These are phyloP conservation scores for Macrophomina pseudophaseolina DNA, from an alignment of 2,329 filamentous ascomycete species.

Conservation along the genomic window DNA sequence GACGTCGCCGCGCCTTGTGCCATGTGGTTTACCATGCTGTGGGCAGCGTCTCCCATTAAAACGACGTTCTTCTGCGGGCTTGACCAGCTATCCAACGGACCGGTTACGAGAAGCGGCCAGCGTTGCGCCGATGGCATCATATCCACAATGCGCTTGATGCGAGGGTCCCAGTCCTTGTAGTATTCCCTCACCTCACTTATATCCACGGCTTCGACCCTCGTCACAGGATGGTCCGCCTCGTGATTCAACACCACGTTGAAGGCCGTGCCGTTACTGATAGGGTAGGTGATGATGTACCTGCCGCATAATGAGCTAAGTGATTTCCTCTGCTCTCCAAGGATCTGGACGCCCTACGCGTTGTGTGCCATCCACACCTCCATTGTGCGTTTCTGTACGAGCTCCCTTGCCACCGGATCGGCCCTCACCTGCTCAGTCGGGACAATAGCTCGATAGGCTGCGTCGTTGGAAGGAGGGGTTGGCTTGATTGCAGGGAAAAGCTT, in stretches of 20 bases:
- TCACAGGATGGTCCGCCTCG: slow-evolving; percentile 45
- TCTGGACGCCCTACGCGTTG: slow-evolving; percentile 29
- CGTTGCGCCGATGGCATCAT: slow-evolving; percentile 46
- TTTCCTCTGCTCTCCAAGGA: neutral
- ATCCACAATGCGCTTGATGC: slow-evolving; percentile 49
- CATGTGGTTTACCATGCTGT: slow-evolving; percentile 52
- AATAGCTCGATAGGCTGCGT: slow-evolving; percentile 54
- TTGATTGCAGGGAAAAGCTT: slow-evolving; percentile 48
- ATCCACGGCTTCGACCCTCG: slow-evolving; percentile 45
- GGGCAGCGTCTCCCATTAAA: slow-evolving; percentile 52
- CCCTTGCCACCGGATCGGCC: slow-evolving; percentile 48
- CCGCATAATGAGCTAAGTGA: neutral
- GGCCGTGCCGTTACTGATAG: slow-evolving; percentile 50
- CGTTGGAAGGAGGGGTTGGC: slow-evolving; percentile 47
- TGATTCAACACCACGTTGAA: slow-evolving; percentile 56
- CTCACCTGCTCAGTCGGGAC: slow-evolving; percentile 51
- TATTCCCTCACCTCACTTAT: slow-evolving; percentile 50
- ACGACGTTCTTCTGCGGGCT: slow-evolving; percentile 49
- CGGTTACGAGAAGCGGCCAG: slow-evolving; percentile 53
- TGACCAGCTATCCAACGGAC: slow-evolving; percentile 49
- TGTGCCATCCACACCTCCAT: slow-evolving; percentile 55
- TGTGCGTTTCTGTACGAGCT: slow-evolving; percentile 46
- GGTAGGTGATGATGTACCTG: slow-evolving; percentile 53
- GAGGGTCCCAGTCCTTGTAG: slow-evolving; percentile 53
- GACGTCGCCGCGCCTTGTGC: slow-evolving; percentile 52